Base-by-base conservation (phyloP, 2,329 filamentous ascomycete species). In the Parastagonospora nodorum region DNA sequence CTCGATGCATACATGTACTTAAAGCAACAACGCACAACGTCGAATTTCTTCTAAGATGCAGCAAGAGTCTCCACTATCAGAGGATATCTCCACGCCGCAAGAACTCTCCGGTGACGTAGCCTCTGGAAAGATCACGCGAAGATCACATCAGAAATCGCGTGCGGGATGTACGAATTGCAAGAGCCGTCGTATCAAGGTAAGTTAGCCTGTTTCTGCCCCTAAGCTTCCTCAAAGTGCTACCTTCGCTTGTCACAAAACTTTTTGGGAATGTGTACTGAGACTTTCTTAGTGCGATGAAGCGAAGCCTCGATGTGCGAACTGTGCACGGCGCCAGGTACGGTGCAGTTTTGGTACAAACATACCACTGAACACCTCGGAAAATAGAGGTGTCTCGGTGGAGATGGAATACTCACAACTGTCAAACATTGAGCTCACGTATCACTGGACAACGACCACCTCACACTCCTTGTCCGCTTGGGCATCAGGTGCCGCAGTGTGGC, bases 121-220 rank as follows among this genome's bases (percentile, higher is more conserved):
- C 5, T 27, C 49, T 1, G 53, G 42, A 16, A 62, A 58, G 46
- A 58, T 61, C 45, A 60, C 62, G 37, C 38, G 61, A 35, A 57
- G 55, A 27, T 55, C 65, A 15, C 66, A 69, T 55, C 58, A 61
- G 29, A 68, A 69, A 42, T 68, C 63, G 15, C 57, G 66, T 28
- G 60, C 56, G 43, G 66, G 66, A 14, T 69, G 66, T 46, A 58
- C 57, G 42, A 63, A 64, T 27, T 69, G 66, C 45, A 69, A 69
- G 33, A 50, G 48, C 5, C 54, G 66, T 14, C 53, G 66, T 12
- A 64, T 69, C 16, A 69, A 69, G 54, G 66, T 68, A 56, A 12
- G 48, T 42, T 14, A 43, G 24, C 10, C 14, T 27, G 10, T 37
- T 38, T 5, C 36, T 10, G 11, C 24, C 15, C 19, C 14, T 38